Base-by-base conservation (phyloP, 2,329 filamentous ascomycete genomes). In the Myrmaecium sp. region DNA sequence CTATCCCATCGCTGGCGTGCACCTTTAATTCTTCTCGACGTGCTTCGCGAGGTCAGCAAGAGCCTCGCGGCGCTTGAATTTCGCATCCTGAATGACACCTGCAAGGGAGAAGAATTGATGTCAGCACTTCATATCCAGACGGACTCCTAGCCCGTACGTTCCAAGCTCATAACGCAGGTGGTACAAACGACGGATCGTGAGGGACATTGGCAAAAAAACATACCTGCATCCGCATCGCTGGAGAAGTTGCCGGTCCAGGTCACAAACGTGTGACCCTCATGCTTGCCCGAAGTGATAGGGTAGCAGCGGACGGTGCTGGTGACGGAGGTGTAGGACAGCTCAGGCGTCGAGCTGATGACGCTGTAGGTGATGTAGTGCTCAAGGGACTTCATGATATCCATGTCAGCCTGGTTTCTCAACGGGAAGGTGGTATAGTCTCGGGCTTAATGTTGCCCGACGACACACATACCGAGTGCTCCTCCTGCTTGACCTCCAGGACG, bases 301-400 rank as follows among this genome's bases (percentile, higher is more conserved):
- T 66, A 74, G 47, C 59, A 62, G 39, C 71, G 66, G 38, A 80
- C 64, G 26, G 72, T 79, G 54, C 66, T 73, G 37, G 77, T 56
- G 28, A 73, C 70, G 24, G 63, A 67, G 25, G 69, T 70, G 56
- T 79, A 79, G 33, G 57, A 63, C 30, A 79, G 57, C 35, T 69
- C 64, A 6, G 73, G 73, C 51, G 69, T 57, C 14, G 71, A 62
- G 6, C 68, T 64, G 54, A 80, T 78, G 54, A 78, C 58, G 35
- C 65, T 70, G 62, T 78, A 80, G 32, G 74, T 79, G 52, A 80
- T 76, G 60, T 63, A 78, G 59, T 79, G 73, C 47, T 78, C 69
- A 57, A 79, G 73, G 36, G 62, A 64, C 69, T 74, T 33, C 17
- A 23, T 14, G 9, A 18, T 6, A 14, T 16, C 12, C 14, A 13